These are phyloP conservation scores for Kodamaea kaohsiungensis DNA, from an alignment of 805 yeast genomes.

Conservation along the genomic window DNA sequence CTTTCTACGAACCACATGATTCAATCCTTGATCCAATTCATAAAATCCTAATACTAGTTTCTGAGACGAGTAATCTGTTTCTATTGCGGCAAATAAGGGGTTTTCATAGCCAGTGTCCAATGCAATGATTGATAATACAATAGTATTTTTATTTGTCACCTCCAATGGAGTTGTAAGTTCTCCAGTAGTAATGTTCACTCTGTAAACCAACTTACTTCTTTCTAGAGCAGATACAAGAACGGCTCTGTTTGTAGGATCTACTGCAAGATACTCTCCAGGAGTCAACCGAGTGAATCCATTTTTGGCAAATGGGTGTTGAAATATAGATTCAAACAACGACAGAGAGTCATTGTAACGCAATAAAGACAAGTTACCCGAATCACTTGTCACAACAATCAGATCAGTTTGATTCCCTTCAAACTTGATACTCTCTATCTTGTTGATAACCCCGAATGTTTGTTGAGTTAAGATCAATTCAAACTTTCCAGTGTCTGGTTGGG, in stretches of 20 bases:
- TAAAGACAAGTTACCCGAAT: slow-evolving; percentile 70
- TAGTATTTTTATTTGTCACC: slow-evolving; percentile 48
- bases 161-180: slow-evolving; percentile 75
- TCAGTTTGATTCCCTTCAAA: slow-evolving; percentile 57
- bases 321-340: slow-evolving; percentile 45
- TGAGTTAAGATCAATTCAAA: slow-evolving; percentile 44
- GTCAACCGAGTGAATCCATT: slow-evolving; percentile 72
- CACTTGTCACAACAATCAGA: slow-evolving; percentile 67
- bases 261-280: slow-evolving; percentile 72
- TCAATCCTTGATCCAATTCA: slow-evolving; percentile 83
- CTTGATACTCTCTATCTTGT: slow-evolving; percentile 52
- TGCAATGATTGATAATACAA: slow-evolving; percentile 57
- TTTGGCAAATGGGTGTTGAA: slow-evolving; percentile 70
- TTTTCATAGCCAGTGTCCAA: slow-evolving; percentile 73
- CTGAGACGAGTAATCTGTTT: slow-evolving; percentile 49
- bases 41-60: slow-evolving; percentile 56
- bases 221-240: slow-evolving; percentile 72
- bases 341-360: slow-evolving; percentile 44
- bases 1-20: slow-evolving; percentile 59
- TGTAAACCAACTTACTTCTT: slow-evolving; percentile 68
- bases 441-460: slow-evolving; percentile 58
- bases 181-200: slow-evolving; percentile 47
- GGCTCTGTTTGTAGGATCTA: slow-evolving; percentile 75
- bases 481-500: slow-evolving; percentile 58
- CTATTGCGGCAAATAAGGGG: slow-evolving; percentile 83